Evolutionary conservation across 768 basidiomycete genomes (phyloP), one percentile per base, ranked within the genome.

Genomic region (Lactarius sp.): DNA sequence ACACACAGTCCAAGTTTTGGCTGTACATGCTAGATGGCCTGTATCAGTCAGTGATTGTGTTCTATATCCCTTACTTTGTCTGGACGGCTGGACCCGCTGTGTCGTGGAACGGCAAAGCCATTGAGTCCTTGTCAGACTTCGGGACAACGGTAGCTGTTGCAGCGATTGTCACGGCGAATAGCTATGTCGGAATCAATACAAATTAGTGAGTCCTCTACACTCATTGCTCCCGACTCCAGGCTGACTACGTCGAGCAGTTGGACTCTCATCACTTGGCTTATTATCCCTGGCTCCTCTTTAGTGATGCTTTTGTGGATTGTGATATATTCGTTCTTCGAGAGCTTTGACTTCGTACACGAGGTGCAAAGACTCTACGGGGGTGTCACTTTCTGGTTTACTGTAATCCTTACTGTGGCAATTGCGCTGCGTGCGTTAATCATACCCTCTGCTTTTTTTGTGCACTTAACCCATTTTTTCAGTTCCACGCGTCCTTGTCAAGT

Each of bases 1-100:
- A 97, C 75, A 97, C 94, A 18, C 85, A 92, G 10, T 66, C 77
- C 56, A 94, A 91, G 76, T 98, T 98, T 77, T 98, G 94, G 93
- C 72, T 87, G 59, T 97, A 94, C 76, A 97, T 98, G 91, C 73
- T 84, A 7, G 96, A 98, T 72, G 95, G 95, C 33, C 75, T 98
- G 39, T 98, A 97, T 75, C 96, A 98, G 71, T 96, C 94, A 0
- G 85, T 78, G 0, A 83, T 92, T 62, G 83, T 94, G 37, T 94
- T 87, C 77, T 95, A 89, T 77, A 80, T 98, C 69, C 92, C 95
- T 0, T 97, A 84, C 72, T 72, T 85, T 51, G 83, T 81, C 22
- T 90, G 90, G 86, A 81, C 81, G 0, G 72, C 87, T 16, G 88
- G 86, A 5, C 74, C 80, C 16, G 78, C 85, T 3, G 74, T 81